Base-by-base conservation (phyloP, 108 stramenopile species). In the Pseudonitzschia pungens region DNA sequence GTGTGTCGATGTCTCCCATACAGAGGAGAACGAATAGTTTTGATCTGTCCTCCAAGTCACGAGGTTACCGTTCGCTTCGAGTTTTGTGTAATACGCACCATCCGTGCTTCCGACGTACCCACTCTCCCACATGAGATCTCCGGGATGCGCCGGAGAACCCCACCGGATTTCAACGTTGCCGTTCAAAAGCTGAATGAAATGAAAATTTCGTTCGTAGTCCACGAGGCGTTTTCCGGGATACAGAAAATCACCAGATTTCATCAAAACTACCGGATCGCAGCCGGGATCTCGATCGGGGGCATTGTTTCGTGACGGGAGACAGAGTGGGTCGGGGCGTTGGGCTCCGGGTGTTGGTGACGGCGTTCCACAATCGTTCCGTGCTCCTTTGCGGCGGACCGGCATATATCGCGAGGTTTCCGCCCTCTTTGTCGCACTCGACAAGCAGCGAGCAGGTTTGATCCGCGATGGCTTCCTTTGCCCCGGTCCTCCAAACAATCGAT, bases 91-190 rank as follows among this genome's bases (percentile, higher is more conserved):
- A 57, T 73, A 73, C 5, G 72, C 53, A 32, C 40, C 62, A 22
- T 57, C 72, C 9, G 53, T 33, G 27, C 56, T 20, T 28, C 58
- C 72, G n/a, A 32, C 32, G 50, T 64, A 43, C 0, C 72, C 72
- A 29, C 26, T 73, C 12, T 73, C 72, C 72, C 72, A 73, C 22
- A 32, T 40, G 3, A 73, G 41, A n/a, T 31, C 12, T 33, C 62
- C 62, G 5, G 53, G 72, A 48, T 52, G 20, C 28, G 48, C 31
- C 16, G 53, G 45, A 22, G 72, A 55, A 1, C 72, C 72, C 28
- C 42, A 43, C 62, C 72, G 42, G n/a, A 73, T 18, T 73, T 73
- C 53, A 12, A 73, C 56, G 33, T n/a, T 12, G 33, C 72, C 72
- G 32, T 64, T 45, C 4, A 21, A 21, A 42, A 27, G 40, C 32